Base-by-base conservation (phyloP, 805 yeast species). In the Starmera caribaea region DNA sequence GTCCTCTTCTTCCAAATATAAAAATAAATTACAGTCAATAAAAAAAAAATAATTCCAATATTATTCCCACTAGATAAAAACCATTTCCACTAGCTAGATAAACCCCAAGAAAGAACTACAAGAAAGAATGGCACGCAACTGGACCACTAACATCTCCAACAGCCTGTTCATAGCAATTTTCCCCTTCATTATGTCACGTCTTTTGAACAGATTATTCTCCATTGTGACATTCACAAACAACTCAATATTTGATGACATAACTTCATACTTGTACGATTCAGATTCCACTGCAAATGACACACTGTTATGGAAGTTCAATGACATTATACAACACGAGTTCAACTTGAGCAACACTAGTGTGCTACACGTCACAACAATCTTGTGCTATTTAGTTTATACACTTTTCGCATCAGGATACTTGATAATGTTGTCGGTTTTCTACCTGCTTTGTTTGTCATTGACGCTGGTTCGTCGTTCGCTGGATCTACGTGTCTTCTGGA, bases 221-320 rank as follows among this genome's bases (percentile, higher is more conserved):
- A 40, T 40, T 2, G 45, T 50, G 1, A 36, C 50, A 4, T 49
- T 45, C 38, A 43, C 50, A 3, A 36, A 35, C 1, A 50, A 49
- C 17, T 21, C 26, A 3, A 49, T 49, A 11, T 31, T 45, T 14
- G 43, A 38, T 3, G 53, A 49, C 16, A 34, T 49, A 2, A 12
- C 36, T 3, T 29, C 15, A 21, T 30, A 41, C 35, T 38, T 24
- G 30, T 16, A 29, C n/a, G 14, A 16, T 9, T 5, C 16, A 9
- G 13, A n/a, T n/a, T n/a, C 7, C 4, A 5, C 21, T 17, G 3
- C 10, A 2, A 8, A 30, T 30, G 32, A 34, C 14, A 41, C 47
- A 5, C 16, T 48, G 9, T 27, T 48, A 17, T 33, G 32, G 16
- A 44, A 42, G 32, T 48, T 48, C 28, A 39, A 41, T 30, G 40